A percentile compares a stretch with the other conserved stretches of the same genome.
These are phyloP conservation scores for Macrocybe sp. DNA, from an alignment of 1,284 basidiomycete species.

Conservation along the genomic window DNA sequence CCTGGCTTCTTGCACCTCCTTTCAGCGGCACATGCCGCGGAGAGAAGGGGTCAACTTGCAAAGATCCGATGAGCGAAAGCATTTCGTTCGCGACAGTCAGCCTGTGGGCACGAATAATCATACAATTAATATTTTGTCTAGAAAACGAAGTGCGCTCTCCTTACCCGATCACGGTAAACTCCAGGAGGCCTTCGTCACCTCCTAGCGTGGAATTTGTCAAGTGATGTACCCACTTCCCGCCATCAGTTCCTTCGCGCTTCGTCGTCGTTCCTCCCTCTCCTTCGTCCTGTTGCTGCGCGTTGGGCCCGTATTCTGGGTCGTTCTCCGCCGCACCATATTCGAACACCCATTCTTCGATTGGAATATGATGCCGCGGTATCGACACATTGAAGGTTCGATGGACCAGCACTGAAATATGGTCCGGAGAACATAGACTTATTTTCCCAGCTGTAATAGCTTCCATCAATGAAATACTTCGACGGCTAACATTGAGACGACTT, in stretches of 20 bases:
- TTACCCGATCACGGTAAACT: slow-evolving; percentile 91
- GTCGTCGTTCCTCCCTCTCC: slow-evolving; percentile 20
- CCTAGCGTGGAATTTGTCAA: slow-evolving; percentile 71
- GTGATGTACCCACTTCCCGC: slow-evolving; percentile 82
- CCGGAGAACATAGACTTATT: slow-evolving; percentile 88
- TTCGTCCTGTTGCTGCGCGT: slow-evolving; percentile 24
- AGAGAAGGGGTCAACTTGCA: slow-evolving; percentile 84
- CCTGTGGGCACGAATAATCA: slow-evolving; percentile 36
- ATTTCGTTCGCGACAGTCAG: slow-evolving; percentile 93
- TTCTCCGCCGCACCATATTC: slow-evolving; percentile 78
- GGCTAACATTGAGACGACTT: slow-evolving; percentile 24
- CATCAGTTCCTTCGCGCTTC: slow-evolving; percentile 33
- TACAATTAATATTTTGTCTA: background rate
- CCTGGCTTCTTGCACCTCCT: slow-evolving; percentile 16
- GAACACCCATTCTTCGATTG: slow-evolving; percentile 77
- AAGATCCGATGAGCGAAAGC: slow-evolving; percentile 88
- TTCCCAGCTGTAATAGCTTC: slow-evolving; percentile 59
- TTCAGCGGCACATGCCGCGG: slow-evolving; percentile 44
- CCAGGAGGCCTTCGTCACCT: slow-evolving; percentile 61
- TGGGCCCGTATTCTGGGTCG: slow-evolving; percentile 63
- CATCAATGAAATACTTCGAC: slow-evolving; percentile 8
- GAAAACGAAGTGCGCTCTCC: slow-evolving; percentile 19
- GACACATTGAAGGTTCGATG: slow-evolving; percentile 97
- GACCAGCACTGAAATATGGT: slow-evolving; percentile 89
- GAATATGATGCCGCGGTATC: slow-evolving; percentile 92